Percentiles rank a stretch among this genome's conserved stretches.
phyloP scores from a whole-genome alignment of 1,284 basidiomycete species.

The Chiua sp. region DNA sequence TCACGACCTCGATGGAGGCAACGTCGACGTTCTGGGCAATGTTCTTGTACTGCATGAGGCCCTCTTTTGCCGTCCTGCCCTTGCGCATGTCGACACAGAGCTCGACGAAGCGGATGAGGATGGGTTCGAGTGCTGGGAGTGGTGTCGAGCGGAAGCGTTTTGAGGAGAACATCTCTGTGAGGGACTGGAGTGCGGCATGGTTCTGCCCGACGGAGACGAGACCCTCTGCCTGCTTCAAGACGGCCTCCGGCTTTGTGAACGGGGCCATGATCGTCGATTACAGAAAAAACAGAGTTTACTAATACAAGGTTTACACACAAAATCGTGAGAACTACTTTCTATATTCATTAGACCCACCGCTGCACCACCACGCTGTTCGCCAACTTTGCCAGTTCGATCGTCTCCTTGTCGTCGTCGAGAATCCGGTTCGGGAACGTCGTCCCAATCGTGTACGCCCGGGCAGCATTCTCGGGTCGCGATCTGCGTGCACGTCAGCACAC shows the following conservation, averaged over 20 bases:
- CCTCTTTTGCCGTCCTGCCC: conserved; percentile 93
- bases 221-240: conserved; percentile 91
- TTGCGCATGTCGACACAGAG: conserved; percentile 97
- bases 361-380: conserved; percentile 75
- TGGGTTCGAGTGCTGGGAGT: conserved; percentile 90
- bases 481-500: conserved; percentile 43
- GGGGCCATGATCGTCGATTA: conserved; percentile 68
- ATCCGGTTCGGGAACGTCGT: conserved; percentile 88
- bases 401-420: conserved; percentile 69
- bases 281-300: not conserved
- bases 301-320: conserved; percentile 1
- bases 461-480: conserved; percentile 71
- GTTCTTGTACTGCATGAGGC: conserved; percentile 96
- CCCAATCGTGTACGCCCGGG: conserved; percentile 74
- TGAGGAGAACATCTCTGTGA: conserved; percentile 91
- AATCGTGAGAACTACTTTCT: conserved; percentile 21
- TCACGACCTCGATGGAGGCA: conserved; percentile 91
- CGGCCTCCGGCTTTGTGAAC: conserved; percentile 90
- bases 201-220: conserved; percentile 91
- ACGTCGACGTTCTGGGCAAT: conserved; percentile 95
- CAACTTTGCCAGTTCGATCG: conserved; percentile 78
- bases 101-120: conserved; percentile 93
- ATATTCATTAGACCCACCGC: conserved; percentile 38
- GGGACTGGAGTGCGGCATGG: conserved; percentile 86
- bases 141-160: conserved; percentile 96